These are phyloP conservation scores for Heracleum sosnowskyi DNA, from an alignment of 129 eudicot species.

Conservation along the genomic window DNA sequence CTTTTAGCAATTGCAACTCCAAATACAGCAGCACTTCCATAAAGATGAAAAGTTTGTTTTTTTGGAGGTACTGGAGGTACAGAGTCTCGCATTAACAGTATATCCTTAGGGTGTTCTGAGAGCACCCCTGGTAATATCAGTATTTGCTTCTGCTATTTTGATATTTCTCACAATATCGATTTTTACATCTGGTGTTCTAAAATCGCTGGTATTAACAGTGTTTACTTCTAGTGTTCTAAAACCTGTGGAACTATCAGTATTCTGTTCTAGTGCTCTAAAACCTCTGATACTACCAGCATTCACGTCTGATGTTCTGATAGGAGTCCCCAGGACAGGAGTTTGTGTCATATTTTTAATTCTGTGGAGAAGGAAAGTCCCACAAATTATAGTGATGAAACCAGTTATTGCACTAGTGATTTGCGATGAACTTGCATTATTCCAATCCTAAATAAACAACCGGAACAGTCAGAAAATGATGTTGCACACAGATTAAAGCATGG, in stretches of 20 bases:
- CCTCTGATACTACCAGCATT: background rate
- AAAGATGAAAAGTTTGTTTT: constrained; percentile 21
- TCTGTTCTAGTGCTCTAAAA: background rate
- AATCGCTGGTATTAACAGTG: background rate
- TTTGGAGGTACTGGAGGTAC: constrained; percentile 25
- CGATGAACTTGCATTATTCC: constrained; percentile 62
- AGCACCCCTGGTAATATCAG: background rate
- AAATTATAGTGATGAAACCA: constrained; percentile 71
- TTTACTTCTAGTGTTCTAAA: background rate
- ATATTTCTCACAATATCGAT: background rate
- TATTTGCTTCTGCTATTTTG: background rate
- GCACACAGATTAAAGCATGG: too few species aligned
- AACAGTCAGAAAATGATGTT: constrained; percentile 1
- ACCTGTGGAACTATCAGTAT: too few species aligned
- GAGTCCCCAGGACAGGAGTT: background rate
- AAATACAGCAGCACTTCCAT: background rate
- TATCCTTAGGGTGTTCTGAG: background rate
- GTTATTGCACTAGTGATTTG: constrained; percentile 56
- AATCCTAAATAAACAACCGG: constrained; percentile 40
- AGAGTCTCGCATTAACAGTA: background rate
- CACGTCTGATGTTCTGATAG: background rate
- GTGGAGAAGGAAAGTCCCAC: constrained; percentile 94
- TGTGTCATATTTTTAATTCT: constrained; percentile 79
- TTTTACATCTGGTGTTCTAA: background rate
- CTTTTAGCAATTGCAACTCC: background rate